These are phyloP conservation scores for Alisma plantagoaquatica DNA, from an alignment of 106 monocot species.

Conservation along the genomic window DNA sequence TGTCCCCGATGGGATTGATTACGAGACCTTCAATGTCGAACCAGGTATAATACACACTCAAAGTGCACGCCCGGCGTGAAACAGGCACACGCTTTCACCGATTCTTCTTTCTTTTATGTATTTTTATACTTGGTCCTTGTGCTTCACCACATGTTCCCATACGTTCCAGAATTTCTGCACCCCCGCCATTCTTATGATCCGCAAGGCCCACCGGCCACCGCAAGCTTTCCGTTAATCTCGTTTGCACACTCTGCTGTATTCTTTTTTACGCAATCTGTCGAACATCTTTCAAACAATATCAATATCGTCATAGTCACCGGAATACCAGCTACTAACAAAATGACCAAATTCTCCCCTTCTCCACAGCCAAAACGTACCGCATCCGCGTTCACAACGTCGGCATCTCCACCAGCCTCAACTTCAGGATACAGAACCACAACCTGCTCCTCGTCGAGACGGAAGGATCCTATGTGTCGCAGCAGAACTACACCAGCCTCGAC, in stretches of 20 bases:
- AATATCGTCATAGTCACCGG: too few relatives aligned
- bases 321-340: too few relatives aligned
- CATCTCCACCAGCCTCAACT: constrained; percentile 59
- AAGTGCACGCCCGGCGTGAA: too few relatives aligned
- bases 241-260: too few relatives aligned
- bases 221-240: not conserved
- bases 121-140: not conserved
- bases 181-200: too few relatives aligned
- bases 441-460: constrained; percentile 74
- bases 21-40: constrained; percentile 53
- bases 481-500: constrained; percentile 62
- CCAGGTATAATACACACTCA: too few relatives aligned
- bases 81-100: not conserved
- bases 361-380: constrained; percentile 66
- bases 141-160: too few relatives aligned
- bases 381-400: constrained; percentile 76
- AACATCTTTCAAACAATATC: too few relatives aligned
- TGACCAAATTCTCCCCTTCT: too few relatives aligned
- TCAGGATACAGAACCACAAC: constrained; percentile 78
- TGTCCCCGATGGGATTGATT: constrained; percentile 50
- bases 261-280: too few relatives aligned
- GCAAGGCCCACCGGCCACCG: not conserved
- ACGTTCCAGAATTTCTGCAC: too few relatives aligned
- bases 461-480: constrained; percentile 62
- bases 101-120: not conserved